Conservation (phyloP, 2,329 filamentous ascomycete species). For the Apiospora arundinis region DNA sequence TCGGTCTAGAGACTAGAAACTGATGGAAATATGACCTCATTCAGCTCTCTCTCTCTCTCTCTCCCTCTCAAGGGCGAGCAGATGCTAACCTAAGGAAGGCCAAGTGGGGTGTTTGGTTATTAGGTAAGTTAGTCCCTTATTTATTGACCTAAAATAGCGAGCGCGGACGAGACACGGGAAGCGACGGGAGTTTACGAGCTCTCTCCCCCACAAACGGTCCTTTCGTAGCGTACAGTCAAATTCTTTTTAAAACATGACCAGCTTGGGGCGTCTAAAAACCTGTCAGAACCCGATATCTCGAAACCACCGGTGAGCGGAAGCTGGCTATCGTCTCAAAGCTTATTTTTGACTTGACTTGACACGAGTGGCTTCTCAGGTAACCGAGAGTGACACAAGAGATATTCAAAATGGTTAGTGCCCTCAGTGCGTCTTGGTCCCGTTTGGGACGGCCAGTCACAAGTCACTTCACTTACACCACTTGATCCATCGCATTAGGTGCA, state of each 20-base stretch:
- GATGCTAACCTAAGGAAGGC: neutral
- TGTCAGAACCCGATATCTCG: neutral
- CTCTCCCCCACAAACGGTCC: constrained; percentile 14
- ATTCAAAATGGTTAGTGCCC: constrained; percentile 14
- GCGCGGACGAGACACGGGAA: constrained; percentile 6
- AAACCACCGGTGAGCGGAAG: constrained; percentile 4
- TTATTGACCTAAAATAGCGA: neutral
- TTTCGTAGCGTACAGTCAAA: constrained; percentile 10
- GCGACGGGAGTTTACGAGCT: neutral
- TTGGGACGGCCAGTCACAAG: neutral
- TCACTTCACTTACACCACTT: neutral
- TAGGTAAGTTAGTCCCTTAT: neutral
- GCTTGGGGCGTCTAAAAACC: neutral
- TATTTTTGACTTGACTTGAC: neutral
- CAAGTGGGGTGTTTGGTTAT: constrained; percentile 5
- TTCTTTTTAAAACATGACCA: neutral
- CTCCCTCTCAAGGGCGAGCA: no score
- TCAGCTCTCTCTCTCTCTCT: neutral
- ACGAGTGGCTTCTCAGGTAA: neutral
- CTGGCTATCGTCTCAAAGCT: neutral
- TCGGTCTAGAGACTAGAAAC: no score
- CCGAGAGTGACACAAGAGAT: neutral
- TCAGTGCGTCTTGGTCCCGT: neutral
- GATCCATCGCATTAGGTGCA: constrained; percentile 61
- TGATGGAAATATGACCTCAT: neutral